Evolutionary conservation across 208 protist genomes (phyloP).

Genomic region (Trypanosomatidae sp.): DNA sequence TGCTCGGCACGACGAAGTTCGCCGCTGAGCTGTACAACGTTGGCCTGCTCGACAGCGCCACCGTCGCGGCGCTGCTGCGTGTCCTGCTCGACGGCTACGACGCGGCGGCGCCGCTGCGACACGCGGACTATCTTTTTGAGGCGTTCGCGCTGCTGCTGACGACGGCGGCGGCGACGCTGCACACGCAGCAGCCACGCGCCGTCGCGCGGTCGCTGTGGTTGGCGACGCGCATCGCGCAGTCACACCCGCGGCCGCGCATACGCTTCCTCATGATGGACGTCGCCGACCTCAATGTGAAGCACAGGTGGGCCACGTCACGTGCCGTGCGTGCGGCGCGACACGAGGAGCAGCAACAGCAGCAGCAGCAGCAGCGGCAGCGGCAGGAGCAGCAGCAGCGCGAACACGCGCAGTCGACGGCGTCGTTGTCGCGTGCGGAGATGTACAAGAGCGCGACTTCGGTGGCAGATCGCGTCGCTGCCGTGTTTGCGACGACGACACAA

Average conservation of each 20-base stretch:
- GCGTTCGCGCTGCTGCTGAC: conserved; percentile 53
- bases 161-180: conserved; percentile 19
- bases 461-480: too few relatives aligned
- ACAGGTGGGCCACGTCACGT: conserved; percentile 28
- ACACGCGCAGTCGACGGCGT: too few relatives aligned
- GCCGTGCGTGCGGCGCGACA: conserved; percentile 1
- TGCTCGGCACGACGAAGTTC: conserved; percentile 80
- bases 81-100: conserved; percentile 46
- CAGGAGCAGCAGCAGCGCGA: neutral
- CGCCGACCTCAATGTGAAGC: conserved; percentile 23
- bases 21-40: conserved; percentile 73
- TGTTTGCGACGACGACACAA: too few relatives aligned
- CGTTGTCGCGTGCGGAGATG: too few relatives aligned
- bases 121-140: conserved; percentile 68
- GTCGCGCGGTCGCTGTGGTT: conserved; percentile 36
- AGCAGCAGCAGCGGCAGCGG: neutral
- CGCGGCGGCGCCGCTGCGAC: conserved; percentile 17
- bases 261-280: conserved; percentile 80
- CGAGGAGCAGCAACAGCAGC: neutral
- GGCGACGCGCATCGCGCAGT: conserved; percentile 37
- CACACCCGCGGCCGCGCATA: conserved; percentile 51
- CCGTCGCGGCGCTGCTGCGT: conserved; percentile 56
- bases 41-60: conserved; percentile 31
- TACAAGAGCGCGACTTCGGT: too few relatives aligned
- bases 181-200: conserved; percentile 15